These are phyloP conservation scores for Claviceps africana DNA, from an alignment of 2,329 filamentous ascomycete genomes.

Conservation along the genomic window DNA sequence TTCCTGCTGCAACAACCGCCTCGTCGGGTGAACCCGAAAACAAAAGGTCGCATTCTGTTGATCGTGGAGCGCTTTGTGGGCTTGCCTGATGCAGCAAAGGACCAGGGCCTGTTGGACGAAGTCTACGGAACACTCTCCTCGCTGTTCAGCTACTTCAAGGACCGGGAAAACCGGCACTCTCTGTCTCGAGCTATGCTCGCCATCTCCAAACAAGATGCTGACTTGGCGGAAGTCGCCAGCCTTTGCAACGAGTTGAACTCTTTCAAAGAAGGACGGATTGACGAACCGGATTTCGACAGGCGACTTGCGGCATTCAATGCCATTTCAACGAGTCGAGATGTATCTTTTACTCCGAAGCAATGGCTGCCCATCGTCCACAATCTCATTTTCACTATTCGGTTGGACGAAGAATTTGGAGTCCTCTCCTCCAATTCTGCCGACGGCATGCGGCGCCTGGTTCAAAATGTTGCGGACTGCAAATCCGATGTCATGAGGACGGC, in stretches of 20 bases:
- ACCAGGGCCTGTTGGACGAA: slow-evolving; percentile 38
- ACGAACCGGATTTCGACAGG: slow-evolving; percentile 78
- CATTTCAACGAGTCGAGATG: slow-evolving; percentile 51
- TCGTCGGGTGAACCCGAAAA: slow-evolving; percentile 65
- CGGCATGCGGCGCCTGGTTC: slow-evolving; percentile 63
- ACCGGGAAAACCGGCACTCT: slow-evolving; percentile 59
- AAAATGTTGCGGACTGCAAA: slow-evolving; percentile 36
- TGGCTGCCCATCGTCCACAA: slow-evolving; percentile 87
- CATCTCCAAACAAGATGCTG: slow-evolving; percentile 50
- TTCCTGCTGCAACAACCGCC: slow-evolving; percentile 78
- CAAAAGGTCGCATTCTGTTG: slow-evolving; percentile 66
- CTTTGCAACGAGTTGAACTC: slow-evolving; percentile 74
- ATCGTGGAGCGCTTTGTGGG: slow-evolving; percentile 72
- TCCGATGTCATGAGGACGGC: slow-evolving; percentile 21
- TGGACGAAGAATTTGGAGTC: slow-evolving; percentile 80
- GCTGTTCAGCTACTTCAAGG: slow-evolving; percentile 82
- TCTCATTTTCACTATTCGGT: slow-evolving; percentile 71
- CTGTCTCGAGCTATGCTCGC: slow-evolving; percentile 60
- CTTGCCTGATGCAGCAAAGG: slow-evolving; percentile 32
- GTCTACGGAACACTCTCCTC: slow-evolving; percentile 65
- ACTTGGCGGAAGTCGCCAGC: slow-evolving; percentile 47
- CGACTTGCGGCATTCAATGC: slow-evolving; percentile 62
- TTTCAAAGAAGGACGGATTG: slow-evolving; percentile 55
- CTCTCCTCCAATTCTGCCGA: slow-evolving; percentile 68
- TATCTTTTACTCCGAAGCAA: slow-evolving; percentile 50